These are phyloP conservation scores for Neurospora sp. DNA, from an alignment of 495 filamentous ascomycete genomes.

Conservation along the genomic window DNA sequence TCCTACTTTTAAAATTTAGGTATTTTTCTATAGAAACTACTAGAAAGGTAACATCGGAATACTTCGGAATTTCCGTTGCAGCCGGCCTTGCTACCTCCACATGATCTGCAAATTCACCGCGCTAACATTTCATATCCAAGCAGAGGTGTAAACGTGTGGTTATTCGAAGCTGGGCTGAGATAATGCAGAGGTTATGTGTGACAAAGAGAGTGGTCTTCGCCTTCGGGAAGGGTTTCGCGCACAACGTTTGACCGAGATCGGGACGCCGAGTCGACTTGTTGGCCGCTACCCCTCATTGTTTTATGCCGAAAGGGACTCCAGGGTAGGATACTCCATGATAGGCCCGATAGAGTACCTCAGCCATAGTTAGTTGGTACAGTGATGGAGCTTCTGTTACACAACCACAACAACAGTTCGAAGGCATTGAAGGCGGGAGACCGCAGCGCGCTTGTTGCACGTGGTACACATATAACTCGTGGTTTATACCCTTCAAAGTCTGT, in stretches of 20 bases:
- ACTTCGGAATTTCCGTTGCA: no score
- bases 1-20: no score
- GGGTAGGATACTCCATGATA: not conserved
- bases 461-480: slow-evolving; percentile 7
- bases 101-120: no score
- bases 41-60: no score
- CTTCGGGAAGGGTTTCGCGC: not conserved
- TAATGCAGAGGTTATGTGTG: not conserved
- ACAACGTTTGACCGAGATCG: not conserved
- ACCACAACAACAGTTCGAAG: not conserved
- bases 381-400: not conserved
- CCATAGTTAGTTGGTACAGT: not conserved
- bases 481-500: not conserved
- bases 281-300: not conserved
- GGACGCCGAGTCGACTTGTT: not conserved
- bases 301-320: not conserved
- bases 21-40: no score
- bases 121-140: no score
- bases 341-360: not conserved
- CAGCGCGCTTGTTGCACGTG: slow-evolving; percentile 19
- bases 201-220: not conserved
- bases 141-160: not conserved
- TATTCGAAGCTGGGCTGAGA: not conserved
- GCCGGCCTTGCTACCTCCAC: no score
- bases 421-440: slow-evolving; percentile 3